Evolutionary conservation across 176 grass and related monocot species (phyloP).

Genomic region (Phoenix roebelenii): DNA sequence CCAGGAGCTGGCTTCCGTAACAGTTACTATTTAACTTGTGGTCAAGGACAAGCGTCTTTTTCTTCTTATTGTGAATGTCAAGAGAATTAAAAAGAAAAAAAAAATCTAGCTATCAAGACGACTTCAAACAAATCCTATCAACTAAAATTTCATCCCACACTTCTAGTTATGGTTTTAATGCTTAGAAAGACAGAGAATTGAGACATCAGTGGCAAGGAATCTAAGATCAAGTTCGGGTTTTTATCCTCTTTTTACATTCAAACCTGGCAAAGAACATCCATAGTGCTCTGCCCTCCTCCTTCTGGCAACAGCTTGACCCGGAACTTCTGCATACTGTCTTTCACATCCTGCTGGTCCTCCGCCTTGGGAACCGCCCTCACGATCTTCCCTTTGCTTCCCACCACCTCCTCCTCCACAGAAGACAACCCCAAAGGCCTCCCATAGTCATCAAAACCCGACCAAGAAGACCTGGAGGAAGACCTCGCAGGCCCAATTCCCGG

Average conservation of each 20-base stretch:
- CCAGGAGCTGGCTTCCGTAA: too few species aligned
- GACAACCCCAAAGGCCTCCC: conserved; percentile 67
- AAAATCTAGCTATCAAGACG: too few species aligned
- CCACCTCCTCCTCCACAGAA: conserved; percentile 29
- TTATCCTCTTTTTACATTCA: background rate
- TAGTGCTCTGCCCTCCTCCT: conserved; percentile 51
- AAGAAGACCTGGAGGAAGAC: conserved; percentile 25
- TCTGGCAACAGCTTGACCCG: conserved; percentile 85
- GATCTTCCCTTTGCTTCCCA: conserved; percentile 48
- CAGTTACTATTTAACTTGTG: too few species aligned
- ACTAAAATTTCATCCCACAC: too few species aligned
- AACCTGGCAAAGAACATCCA: conserved; percentile 95
- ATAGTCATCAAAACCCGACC: conserved; percentile 60
- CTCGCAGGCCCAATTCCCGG: conserved; percentile 61
- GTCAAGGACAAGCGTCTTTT: too few species aligned
- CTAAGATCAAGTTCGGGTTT: background rate
- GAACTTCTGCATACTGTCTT: conserved; percentile 80
- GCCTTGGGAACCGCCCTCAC: conserved; percentile 79
- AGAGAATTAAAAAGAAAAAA: too few species aligned
- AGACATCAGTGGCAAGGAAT: background rate
- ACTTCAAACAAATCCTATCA: background rate
- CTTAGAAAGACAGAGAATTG: too few species aligned
- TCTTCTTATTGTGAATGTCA: too few species aligned
- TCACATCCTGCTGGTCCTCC: conserved; percentile 55
- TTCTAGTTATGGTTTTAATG: too few species aligned